Conservation (phyloP, 257 asterid species). For the Nicotiana paniculata region DNA sequence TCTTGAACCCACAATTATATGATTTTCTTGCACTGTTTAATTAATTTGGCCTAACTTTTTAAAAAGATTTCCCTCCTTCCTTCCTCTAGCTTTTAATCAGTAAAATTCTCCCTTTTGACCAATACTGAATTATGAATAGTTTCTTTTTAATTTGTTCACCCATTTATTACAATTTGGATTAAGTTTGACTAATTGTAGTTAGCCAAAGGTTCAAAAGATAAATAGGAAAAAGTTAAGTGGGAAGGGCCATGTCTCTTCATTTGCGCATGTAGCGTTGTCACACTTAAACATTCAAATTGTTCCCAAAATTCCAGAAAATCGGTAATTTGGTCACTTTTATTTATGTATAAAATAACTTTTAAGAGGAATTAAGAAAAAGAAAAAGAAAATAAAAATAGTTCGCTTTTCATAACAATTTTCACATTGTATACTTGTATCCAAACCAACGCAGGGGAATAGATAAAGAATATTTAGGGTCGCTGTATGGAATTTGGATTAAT, state of each 20-base stretch:
- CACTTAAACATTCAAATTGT: background rate
- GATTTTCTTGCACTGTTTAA: background rate
- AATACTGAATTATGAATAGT: background rate
- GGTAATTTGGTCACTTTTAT: background rate
- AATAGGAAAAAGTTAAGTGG: background rate
- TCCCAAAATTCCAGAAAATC: background rate
- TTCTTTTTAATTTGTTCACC: background rate
- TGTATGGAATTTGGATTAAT: too few relatives aligned
- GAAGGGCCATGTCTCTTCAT: background rate
- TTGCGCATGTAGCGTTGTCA: background rate
- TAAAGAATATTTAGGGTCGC: too few relatives aligned
- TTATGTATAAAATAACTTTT: background rate
- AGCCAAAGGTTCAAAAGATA: background rate
- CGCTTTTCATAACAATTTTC: too few relatives aligned
- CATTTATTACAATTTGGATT: background rate
- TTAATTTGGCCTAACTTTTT: background rate
- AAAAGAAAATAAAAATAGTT: too few relatives aligned
- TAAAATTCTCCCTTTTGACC: background rate
- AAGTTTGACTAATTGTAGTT: background rate
- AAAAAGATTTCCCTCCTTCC: background rate
- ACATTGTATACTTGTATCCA: too few relatives aligned
- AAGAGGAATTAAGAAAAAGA: background rate
- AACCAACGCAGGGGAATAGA: too few relatives aligned
- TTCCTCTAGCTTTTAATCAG: background rate
- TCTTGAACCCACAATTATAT: constrained; percentile 9